phyloP scores from a whole-genome alignment of 192 early-diverging fungal genomes.

The Powellomyces hirtus region DNA sequence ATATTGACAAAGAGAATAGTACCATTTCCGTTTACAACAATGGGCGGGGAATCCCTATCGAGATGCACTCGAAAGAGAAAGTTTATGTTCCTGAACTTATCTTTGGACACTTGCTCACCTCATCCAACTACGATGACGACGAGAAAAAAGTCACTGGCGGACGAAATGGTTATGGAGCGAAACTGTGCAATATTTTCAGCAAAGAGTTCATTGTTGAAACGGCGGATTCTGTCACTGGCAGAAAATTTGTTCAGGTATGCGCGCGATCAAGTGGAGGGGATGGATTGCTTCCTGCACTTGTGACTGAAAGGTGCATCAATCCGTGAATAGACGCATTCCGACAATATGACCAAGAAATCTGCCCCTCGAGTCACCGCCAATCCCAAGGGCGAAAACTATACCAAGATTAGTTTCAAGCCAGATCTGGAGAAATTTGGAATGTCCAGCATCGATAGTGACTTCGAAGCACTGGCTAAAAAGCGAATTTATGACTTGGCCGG shows the following conservation, averaged over 20 bases:
- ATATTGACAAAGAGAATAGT: conserved; percentile 77
- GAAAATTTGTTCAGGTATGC: conserved; percentile 78
- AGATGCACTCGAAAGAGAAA: conserved; percentile 85
- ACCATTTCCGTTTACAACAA: conserved; percentile 90
- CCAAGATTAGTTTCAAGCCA: conserved; percentile 91
- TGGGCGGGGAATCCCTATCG: conserved; percentile 89
- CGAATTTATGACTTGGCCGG: conserved; percentile 94
- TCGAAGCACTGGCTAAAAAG: conserved; percentile 84
- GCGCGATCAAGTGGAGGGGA: no score
- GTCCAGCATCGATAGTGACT: conserved; percentile 78
- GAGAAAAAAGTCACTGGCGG: conserved; percentile 96
- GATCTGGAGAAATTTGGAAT: conserved; percentile 92
- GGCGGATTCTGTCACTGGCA: conserved; percentile 64
- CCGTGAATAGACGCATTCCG: conserved; percentile 52
- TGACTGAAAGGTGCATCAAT: neutral
- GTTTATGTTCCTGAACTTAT: conserved; percentile 96
- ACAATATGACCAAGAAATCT: conserved; percentile 86
- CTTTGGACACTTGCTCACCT: conserved; percentile 95
- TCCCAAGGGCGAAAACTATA: conserved; percentile 74
- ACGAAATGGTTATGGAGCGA: conserved; percentile 82
- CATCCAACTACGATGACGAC: conserved; percentile 94
- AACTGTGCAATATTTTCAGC: conserved; percentile 97
- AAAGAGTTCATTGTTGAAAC: conserved; percentile 94
- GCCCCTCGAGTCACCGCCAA: conserved; percentile 72
- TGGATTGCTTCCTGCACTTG: neutral